Evolutionary conservation across 345 rosid species (phyloP), one percentile per base, ranked within the genome.

Genomic region (Lepidium aucheri): DNA sequence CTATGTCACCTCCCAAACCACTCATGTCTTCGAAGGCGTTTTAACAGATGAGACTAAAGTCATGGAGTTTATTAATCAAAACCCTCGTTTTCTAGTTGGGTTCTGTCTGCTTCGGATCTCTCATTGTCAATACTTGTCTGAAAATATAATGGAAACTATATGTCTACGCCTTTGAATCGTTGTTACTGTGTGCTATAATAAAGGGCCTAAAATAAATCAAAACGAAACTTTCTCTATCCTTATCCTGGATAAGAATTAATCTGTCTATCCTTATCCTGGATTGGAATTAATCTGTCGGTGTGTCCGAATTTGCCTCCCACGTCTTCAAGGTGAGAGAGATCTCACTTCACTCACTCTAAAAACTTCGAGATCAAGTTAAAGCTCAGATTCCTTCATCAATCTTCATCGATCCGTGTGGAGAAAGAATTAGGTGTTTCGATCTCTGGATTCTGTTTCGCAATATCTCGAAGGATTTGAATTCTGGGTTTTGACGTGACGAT

Each of bases 1-100:
- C 97, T 9, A 44, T 89, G 65, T 53, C 85, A 28, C 96, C 94
- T 65, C 95, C 88, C 20, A 87, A 85, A 68, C 85, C 88, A 3
- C 88, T 83, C 20, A 76, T 81, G 74, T 63, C 75, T 0, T 40
- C 64, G 3, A 74, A 32, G 22, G 35, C 73, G 8, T 74, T 74
- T 63, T 74, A 61, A 61, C 16, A 18, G 28, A 44, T 11, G 34
- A 62, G 33, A 53, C 33, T 11, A 24, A 16, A 35, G n/a, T 24
- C 61, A 20, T 58, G 66, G n/a, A 22, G 61, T 42, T 73, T 52
- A 24, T 73, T 12, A 34, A 35, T 42, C n/a, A n/a, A n/a, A 43
- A 34, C 47, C 9, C 55, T 68, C 26, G 24, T 49, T 49, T 40
- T 58, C 24, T 39, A 68, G 43, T 51, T 51, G 38, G 14, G 30